Base-by-base conservation (phyloP, 2,329 filamentous ascomycete species). In the Fusarium sp. region DNA sequence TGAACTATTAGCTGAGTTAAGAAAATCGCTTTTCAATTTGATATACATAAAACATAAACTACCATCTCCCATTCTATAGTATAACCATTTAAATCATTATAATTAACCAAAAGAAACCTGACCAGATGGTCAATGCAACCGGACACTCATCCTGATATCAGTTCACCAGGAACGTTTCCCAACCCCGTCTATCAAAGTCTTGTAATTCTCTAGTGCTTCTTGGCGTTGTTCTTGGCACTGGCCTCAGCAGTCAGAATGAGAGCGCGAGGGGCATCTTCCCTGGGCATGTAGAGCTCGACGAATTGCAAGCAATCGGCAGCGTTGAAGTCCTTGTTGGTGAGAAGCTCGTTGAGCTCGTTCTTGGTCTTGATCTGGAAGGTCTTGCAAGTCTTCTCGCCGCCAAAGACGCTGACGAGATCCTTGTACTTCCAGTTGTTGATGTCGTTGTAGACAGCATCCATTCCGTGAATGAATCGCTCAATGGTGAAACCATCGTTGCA, bases 401-500 rank as follows among this genome's bases (percentile, higher is more conserved):
- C 91, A 75, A 96, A 93, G 1, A 88, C 87, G 6, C 84, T 83
- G 4, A 92, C 86, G 1, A 94, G 80, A 21, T 89, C 88, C 77
- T 88, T 89, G 83, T 90, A 92, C 52, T 90, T 84, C 94, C 94
- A 97, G 13, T 83, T 79, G 62, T 87, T 85, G 59, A 97, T 90
- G 76, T 97, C 92, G 76, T 97, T 97, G 83, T 97, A 97, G 26
- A 77, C 78, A 31, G 88, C 92, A 11, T 94, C 84, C 89, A 91
- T 91, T 55, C 93, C 93, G 79, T 97, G 93, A 75, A 97, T 97
- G 78, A 89, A 92, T 30, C 94, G 89, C 81, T 97, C 94, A 77
- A 97, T 96, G 12, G 93, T 96, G 81, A 92, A 97, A 13, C 94
- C 94, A 42, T 94, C 89, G 78, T 97, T 97, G 84, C 92, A 93